Evolutionary conservation across 2,329 filamentous ascomycete genomes (phyloP).

Genomic region (Fusarium staphyleae): DNA sequence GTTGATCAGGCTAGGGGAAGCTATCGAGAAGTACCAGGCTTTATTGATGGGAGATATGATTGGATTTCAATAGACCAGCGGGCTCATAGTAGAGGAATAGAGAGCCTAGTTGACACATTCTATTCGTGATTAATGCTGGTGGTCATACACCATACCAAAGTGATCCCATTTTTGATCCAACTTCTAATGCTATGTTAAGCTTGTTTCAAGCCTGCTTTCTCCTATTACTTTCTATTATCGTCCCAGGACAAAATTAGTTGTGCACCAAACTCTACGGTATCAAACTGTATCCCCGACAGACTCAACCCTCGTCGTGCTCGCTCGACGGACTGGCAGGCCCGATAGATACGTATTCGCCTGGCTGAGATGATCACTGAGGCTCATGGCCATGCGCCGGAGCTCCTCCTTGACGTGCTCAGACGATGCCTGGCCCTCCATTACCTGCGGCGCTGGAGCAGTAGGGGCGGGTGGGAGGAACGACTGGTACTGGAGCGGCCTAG

Average conservation of each 20-base stretch:
- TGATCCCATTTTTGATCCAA: slow-evolving; percentile 1
- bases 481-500: slow-evolving; percentile 18
- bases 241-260: background rate
- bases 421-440: slow-evolving; percentile 63
- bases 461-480: slow-evolving; percentile 47
- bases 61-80: slow-evolving; percentile 41
- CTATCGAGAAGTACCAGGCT: slow-evolving; percentile 81
- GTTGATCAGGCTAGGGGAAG: slow-evolving; percentile 78
- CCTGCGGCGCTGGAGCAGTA: slow-evolving; percentile 56
- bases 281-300: slow-evolving; percentile 32
- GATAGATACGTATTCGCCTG: slow-evolving; percentile 55
- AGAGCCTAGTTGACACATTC: slow-evolving; percentile 10
- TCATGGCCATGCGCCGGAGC: slow-evolving; percentile 59
- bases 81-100: background rate
- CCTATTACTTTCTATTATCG: background rate
- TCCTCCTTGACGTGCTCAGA: slow-evolving; percentile 59
- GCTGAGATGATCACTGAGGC: slow-evolving; percentile 57
- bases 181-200: background rate
- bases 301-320: slow-evolving; percentile 44
- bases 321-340: slow-evolving; percentile 48
- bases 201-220: background rate
- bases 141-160: slow-evolving; percentile 13
- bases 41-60: slow-evolving; percentile 76
- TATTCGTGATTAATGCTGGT: slow-evolving; percentile 26
- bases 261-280: background rate